These are phyloP conservation scores for Malassezia psittaci DNA, from an alignment of 1,284 basidiomycete genomes.

Conservation along the genomic window DNA sequence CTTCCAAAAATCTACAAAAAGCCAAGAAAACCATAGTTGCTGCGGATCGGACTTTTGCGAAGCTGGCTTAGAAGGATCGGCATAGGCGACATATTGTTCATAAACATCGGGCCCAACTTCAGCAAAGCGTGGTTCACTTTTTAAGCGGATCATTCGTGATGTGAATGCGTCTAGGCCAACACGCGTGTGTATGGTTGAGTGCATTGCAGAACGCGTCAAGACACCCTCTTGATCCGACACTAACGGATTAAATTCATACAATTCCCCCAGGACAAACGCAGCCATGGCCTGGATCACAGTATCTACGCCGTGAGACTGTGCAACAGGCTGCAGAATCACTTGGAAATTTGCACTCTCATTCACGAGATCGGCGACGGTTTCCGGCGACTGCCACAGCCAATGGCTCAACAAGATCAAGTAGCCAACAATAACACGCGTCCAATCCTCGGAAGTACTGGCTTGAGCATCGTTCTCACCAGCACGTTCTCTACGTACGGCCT, in stretches of 20 bases:
- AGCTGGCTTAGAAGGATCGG: conserved; percentile 9
- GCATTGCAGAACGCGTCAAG: conserved; percentile 32
- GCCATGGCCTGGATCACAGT: conserved; percentile 79
- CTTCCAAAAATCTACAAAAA: conserved; percentile 98
- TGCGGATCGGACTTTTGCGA: conserved; percentile 19
- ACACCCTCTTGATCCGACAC: conserved; percentile 10
- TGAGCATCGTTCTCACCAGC: conserved; percentile 20
- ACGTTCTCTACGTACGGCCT: conserved; percentile 38
- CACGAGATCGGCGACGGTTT: conserved; percentile 75
- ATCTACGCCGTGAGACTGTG: conserved; percentile 74
- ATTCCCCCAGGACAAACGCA: conserved; percentile 79
- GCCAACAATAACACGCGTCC: conserved; percentile 77
- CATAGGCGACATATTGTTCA: conserved; percentile 19
- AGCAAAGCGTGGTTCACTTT: conserved; percentile 85
- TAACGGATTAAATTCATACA: conserved; percentile 55
- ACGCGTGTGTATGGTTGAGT: conserved; percentile 68
- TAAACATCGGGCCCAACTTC: conserved; percentile 69
- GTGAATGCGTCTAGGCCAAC: conserved; percentile 75
- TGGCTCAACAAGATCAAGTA: conserved; percentile 73
- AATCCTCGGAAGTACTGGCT: conserved; percentile 49
- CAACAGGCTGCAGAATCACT: conserved; percentile 70
- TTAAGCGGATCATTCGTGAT: conserved; percentile 70
- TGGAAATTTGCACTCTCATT: conserved; percentile 77
- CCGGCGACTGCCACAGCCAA: conserved; percentile 95
- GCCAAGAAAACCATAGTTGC: conserved; percentile 87